phyloP scores from a whole-genome alignment of 495 filamentous ascomycete genomes.

The Daldinia loculata region DNA sequence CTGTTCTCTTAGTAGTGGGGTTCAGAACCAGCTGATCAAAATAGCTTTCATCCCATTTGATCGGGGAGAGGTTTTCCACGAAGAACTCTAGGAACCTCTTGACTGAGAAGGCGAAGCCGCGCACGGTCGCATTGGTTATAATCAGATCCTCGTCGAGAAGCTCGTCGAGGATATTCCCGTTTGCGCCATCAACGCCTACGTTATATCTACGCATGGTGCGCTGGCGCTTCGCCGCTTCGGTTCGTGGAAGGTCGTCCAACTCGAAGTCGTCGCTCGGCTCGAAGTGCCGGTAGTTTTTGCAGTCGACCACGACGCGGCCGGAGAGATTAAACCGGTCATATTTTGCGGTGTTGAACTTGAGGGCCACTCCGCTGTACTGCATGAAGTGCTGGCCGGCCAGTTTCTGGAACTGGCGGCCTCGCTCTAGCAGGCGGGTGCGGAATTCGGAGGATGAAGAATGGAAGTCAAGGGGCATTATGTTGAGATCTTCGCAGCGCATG shows the following conservation, averaged over 20 bases:
- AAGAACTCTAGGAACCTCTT: constrained; percentile 50
- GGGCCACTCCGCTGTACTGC: constrained; percentile 24
- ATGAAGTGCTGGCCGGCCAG: constrained; percentile 23
- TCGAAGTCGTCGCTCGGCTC: constrained; percentile 45
- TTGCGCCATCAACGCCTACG: constrained; percentile 5
- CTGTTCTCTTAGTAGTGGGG: constrained; percentile 57
- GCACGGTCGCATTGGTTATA: constrained; percentile 45
- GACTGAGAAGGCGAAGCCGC: constrained; percentile 48
- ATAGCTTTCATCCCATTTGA: constrained; percentile 44
- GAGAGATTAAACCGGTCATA: constrained; percentile 9
- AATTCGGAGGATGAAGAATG: constrained; percentile 30
- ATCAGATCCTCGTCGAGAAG: constrained; percentile 45
- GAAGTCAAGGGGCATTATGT: constrained; percentile 41
- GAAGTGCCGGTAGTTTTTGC: constrained; percentile 46
- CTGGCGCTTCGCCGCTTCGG: constrained; percentile 33
- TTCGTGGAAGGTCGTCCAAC: constrained; percentile 24
- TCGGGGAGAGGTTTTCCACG: constrained; percentile 42
- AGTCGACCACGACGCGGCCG: constrained; percentile 46
- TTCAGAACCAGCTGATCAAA: constrained; percentile 67
- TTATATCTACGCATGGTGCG: constrained; percentile 11
- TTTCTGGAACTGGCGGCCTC: constrained; percentile 44
- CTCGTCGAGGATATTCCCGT: constrained; percentile 16
- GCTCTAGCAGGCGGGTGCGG: constrained; percentile 38
- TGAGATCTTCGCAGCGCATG: constrained; percentile 41
- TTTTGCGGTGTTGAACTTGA: background rate